Evolutionary conservation across 106 monocot genomes (phyloP).

Genomic region (Dactylorhiza incarnata): DNA sequence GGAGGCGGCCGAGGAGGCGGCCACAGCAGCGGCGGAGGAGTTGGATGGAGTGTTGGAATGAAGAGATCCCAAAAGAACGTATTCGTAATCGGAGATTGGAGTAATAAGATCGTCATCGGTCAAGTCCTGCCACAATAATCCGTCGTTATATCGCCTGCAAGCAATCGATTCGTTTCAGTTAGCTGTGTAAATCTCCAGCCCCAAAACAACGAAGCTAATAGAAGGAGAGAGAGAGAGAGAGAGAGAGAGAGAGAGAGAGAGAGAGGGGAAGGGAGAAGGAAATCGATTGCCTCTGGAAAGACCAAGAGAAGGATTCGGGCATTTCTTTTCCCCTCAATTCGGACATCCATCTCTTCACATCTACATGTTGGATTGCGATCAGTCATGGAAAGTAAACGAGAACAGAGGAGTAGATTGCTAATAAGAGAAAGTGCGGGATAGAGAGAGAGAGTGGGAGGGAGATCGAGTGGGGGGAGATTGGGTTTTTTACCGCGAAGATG

Average conservation of each 20-base stretch:
- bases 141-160: constrained; percentile 45
- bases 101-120: constrained; percentile 66
- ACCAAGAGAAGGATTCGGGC: constrained; percentile 51
- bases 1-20: not conserved
- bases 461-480: not conserved
- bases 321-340: constrained; percentile 58
- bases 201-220: not conserved
- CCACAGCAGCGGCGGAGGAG: not conserved
- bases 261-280: too few species aligned
- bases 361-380: constrained; percentile 11
- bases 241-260: not conserved
- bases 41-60: not conserved
- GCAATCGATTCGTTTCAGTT: not conserved
- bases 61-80: constrained; percentile 56
- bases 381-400: not conserved
- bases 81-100: constrained; percentile 59
- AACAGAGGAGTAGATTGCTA: not conserved
- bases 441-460: not conserved
- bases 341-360: constrained; percentile 78
- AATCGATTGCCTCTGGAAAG: constrained; percentile 51
- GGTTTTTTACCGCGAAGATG: constrained; percentile 33
- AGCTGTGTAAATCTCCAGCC: not conserved
- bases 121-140: constrained; percentile 72
- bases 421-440: too few species aligned
- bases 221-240: not conserved